Base-by-base conservation (phyloP, 2,329 filamentous ascomycete genomes). In the Aspergillus caelatus region DNA sequence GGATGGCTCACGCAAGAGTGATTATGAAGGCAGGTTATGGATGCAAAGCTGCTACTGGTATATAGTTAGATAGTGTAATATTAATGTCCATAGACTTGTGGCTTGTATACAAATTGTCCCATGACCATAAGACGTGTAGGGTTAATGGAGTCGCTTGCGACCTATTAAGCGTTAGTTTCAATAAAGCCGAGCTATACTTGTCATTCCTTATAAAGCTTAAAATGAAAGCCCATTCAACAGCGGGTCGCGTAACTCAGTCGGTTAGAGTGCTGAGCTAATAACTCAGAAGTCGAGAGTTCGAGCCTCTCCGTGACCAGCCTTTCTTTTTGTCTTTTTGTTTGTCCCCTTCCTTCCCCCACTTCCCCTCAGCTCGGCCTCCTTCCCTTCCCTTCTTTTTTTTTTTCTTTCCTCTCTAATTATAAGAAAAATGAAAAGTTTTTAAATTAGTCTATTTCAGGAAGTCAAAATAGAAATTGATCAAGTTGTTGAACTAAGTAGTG, bases 21-120 rank as follows among this genome's bases (percentile, higher is more conserved):
- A 61, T 16, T 57, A 58, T 50, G 48, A 61, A 57, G 58, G 60
- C 28, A 59, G 53, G 43, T 58, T 61, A 45, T 45, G n/a, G 50
- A 34, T 60, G 55, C 36, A 57, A 45, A 57, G 56, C 19, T 54
- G 53, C 56, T 50, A 39, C 26, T 45, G 34, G 56, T 62, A 67
- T 62, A 67, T 68, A 67, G 30, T 60, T 68, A 61, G 23, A 68
- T 63, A 63, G 48, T 61, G 60, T 65, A 67, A 65, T 68, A 64
- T 55, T 68, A 66, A 66, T 67, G 57, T 60, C 43, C 34, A 63
- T 66, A 66, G 61, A 65, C 4, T 26, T 60, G 48, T 41, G 39
- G 14, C 11, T 28, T 28, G 16, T 23, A 28, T 50, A 43, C 45
- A n/a, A 12, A 19, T 11, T 19, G 23, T 39, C 10, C 21, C n/a